Evolutionary conservation across 495 filamentous ascomycete species (phyloP).

Genomic region (Aspergillus nanangensis): DNA sequence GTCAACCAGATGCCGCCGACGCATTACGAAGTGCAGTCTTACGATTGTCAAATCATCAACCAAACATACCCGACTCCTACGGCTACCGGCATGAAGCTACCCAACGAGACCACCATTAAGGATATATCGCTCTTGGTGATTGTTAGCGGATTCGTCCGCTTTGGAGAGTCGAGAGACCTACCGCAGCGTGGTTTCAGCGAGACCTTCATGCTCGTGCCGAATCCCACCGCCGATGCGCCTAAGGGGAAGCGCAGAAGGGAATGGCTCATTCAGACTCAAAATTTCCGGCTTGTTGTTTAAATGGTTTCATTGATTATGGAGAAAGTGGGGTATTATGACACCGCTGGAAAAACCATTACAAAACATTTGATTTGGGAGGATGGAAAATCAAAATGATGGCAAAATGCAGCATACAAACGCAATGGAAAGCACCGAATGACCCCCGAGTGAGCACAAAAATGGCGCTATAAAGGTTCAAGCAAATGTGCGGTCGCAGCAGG

Average conservation of each 20-base stretch:
- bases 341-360: too few relatives aligned
- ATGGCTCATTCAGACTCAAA: constrained; percentile 72
- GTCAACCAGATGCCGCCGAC: constrained; percentile 56
- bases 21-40: constrained; percentile 60
- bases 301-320: background rate
- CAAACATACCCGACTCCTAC: constrained; percentile 48
- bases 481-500: too few relatives aligned
- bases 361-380: background rate
- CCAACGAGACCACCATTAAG: constrained; percentile 32
- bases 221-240: constrained; percentile 49
- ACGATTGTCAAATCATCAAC: constrained; percentile 73
- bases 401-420: too few relatives aligned
- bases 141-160: constrained; percentile 63
- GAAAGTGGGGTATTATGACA: background rate
- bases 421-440: too few relatives aligned
- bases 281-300: constrained; percentile 60
- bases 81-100: constrained; percentile 31
- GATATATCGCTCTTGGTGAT: constrained; percentile 67
- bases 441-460: background rate
- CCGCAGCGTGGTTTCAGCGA: constrained; percentile 67
- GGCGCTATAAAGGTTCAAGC: background rate
- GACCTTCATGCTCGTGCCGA: constrained; percentile 71
- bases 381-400: background rate
- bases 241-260: constrained; percentile 42
- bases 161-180: constrained; percentile 50